Conservation (phyloP, 78 protist genomes). For the Isochrysis galbana region DNA sequence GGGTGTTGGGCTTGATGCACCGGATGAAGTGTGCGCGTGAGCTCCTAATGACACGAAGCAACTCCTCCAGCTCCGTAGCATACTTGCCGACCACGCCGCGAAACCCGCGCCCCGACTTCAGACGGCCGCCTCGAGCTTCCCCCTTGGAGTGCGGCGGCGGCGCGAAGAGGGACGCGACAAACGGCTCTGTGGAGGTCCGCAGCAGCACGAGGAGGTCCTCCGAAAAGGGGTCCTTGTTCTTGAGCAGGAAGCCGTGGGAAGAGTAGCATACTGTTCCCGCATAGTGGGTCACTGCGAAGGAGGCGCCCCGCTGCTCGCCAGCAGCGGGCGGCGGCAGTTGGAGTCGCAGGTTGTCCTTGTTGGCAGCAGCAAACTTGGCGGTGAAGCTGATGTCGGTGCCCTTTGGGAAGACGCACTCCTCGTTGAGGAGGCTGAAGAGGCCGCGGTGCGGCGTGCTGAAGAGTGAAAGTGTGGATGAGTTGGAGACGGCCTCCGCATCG, state of each 20-base stretch:
- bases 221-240: neutral
- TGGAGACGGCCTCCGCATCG: neutral
- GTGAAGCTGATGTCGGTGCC: slow-evolving; percentile 69
- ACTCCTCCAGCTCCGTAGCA: neutral
- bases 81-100: neutral
- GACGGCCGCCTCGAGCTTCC: neutral
- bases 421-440: slow-evolving; percentile 62
- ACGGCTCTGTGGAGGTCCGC: neutral
- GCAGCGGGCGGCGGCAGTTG: neutral
- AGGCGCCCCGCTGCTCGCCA: too few relatives aligned
- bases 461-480: neutral
- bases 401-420: slow-evolving; percentile 78
- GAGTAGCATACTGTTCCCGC: neutral
- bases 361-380: slow-evolving; percentile 27
- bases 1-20: slow-evolving; percentile 1
- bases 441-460: neutral
- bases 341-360: neutral
- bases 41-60: neutral
- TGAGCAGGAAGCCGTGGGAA: neutral
- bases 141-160: neutral
- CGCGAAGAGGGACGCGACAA: neutral
- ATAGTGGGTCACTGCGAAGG: neutral
- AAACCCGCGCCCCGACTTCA: neutral
- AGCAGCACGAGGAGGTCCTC: neutral
- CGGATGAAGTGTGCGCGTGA: neutral